Evolutionary conservation across 1,139 yeast genomes (phyloP), one percentile per base, ranked within the genome.

Genomic region (Sugiyamaella grinbergsii): DNA sequence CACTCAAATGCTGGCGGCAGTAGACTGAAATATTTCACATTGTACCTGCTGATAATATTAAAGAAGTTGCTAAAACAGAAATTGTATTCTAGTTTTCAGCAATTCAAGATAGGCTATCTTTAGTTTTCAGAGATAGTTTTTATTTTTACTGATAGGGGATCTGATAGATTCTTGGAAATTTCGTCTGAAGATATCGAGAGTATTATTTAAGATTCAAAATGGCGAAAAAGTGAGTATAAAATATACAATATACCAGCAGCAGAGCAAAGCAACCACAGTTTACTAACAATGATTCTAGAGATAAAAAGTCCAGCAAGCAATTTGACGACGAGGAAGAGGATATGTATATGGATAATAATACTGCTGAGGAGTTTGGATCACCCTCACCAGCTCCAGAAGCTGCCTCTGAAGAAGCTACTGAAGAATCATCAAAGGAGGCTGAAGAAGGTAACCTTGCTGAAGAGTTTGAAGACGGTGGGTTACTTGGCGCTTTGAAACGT

Each of bases 281-380:
- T 10, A 16, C 44, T 28, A 20, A 23, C 42, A 24, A 11, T 2
- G 20, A 10, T 7, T 18, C 18, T 18, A 52, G 67, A 50, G 68
- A 64, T 48, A 66, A 66, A 52, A 82, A 82, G 69, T 74, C 77
- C 59, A 80, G 77, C 74, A 91, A 83, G 65, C 78, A 81, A 74
- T 86, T 94, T 93, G 96, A 86, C 53, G 95, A 88, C 55, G 96
- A 85, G 5, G 84, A 79, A 51, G 76, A 74, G 50, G 87, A 81
- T 40, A 61, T 62, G 58, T 51, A 51, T 44, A 47, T 49, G 48
- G 50, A 42, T 18, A 34, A 42, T 18, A 34, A 50, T 26, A 71
- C 73, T 45, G 76, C 82, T 23, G 78, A 80, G 66, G 86, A 82
- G 62, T 69, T 80, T 40, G 83, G 81, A 6, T 64, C 64, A 15